Conservation (phyloP, 768 basidiomycete species). For the Cystofilobasidium bisporidii region DNA sequence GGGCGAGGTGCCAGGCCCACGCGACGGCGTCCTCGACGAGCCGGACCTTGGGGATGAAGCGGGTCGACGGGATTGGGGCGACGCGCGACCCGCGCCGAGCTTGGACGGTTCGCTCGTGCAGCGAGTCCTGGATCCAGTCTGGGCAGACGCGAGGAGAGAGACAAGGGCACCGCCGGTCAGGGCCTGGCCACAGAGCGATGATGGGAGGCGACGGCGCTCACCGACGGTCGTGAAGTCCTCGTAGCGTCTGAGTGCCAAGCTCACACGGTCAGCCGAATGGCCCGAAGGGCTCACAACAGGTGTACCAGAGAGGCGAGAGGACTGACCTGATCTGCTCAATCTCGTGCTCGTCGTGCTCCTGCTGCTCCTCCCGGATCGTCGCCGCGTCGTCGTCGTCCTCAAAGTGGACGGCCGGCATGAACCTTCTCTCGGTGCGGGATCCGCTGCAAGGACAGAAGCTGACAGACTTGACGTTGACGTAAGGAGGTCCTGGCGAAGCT, state of each 20-base stretch:
- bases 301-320: not conserved
- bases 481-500: no score
- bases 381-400: slow-evolving; percentile 30
- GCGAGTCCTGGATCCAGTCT: slow-evolving; percentile 98
- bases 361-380: slow-evolving; percentile 29
- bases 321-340: slow-evolving; percentile 32
- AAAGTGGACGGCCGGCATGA: not conserved
- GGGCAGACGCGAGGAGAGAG: no score
- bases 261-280: no score
- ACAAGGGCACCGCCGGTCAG: no score
- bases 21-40: slow-evolving; percentile 35
- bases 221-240: slow-evolving; percentile 94
- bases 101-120: slow-evolving; percentile 73
- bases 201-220: slow-evolving; percentile 41
- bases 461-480: no score
- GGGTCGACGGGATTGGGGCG: slow-evolving; percentile 45
- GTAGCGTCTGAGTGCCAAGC: no score
- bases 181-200: no score
- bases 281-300: no score
- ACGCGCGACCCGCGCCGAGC: slow-evolving; percentile 41
- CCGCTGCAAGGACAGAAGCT: no score
- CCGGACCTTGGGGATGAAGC: slow-evolving; percentile 40
- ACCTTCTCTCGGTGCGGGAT: no score
- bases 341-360: slow-evolving; percentile 27
- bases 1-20: slow-evolving; percentile 52